Evolutionary conservation across 1,284 basidiomycete genomes (phyloP).

Genomic region (Moesziomyces aphidis): DNA sequence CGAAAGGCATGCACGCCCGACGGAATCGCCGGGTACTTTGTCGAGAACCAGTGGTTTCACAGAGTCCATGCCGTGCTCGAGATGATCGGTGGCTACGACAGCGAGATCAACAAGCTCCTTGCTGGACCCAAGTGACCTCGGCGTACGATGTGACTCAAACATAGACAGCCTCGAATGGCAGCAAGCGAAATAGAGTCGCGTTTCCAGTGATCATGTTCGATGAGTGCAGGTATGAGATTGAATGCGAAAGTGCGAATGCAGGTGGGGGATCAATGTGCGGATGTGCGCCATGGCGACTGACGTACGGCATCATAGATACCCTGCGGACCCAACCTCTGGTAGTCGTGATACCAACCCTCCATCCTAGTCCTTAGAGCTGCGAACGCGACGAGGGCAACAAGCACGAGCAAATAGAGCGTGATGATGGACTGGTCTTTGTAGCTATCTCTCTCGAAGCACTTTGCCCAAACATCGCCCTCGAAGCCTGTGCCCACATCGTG

Average conservation of each 20-base stretch:
- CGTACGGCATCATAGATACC: conserved; percentile 30
- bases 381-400: conserved; percentile 36
- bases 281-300: conserved; percentile 24
- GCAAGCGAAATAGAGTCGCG: neutral
- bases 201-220: neutral
- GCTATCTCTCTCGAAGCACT: conserved; percentile 65
- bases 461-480: conserved; percentile 67
- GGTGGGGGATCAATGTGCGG: too few relatives aligned
- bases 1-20: conserved; percentile 3
- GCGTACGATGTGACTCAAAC: neutral
- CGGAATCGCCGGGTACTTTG: conserved; percentile 23
- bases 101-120: conserved; percentile 22
- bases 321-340: conserved; percentile 21
- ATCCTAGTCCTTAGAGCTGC: conserved; percentile 28
- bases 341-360: conserved; percentile 18
- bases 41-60: conserved; percentile 30
- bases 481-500: conserved; percentile 66
- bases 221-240: too few relatives aligned
- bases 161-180: too few relatives aligned
- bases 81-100: conserved; percentile 15
- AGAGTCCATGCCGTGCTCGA: conserved; percentile 12
- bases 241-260: too few relatives aligned
- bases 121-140: conserved; percentile 4
- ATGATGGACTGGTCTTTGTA: conserved; percentile 64
- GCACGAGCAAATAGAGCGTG: conserved; percentile 55